Evolutionary conservation across 1,284 basidiomycete genomes (phyloP).

Genomic region (Ceratobasidium theobromae): DNA sequence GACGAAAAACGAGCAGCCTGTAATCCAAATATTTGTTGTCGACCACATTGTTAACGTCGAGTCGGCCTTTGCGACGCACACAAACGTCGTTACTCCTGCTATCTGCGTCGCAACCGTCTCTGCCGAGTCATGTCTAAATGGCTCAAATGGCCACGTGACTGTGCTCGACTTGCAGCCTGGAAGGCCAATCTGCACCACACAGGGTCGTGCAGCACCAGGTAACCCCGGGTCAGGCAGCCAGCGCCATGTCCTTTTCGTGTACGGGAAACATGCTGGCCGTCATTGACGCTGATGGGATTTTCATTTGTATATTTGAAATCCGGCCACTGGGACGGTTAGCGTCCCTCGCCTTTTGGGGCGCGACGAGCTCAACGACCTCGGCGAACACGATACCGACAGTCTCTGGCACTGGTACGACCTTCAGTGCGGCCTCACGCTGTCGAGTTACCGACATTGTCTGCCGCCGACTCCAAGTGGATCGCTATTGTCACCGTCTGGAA

Average conservation of each 20-base stretch:
- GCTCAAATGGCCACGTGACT: conserved; percentile 46
- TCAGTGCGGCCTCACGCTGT: conserved; percentile 70
- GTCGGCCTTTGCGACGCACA: too few species aligned
- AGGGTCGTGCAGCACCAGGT: conserved; percentile 34
- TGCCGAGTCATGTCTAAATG: too few species aligned
- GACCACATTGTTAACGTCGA: too few species aligned
- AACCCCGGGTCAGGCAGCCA: conserved; percentile 20
- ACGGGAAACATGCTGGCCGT: conserved; percentile 35
- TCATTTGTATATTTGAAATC: conserved; percentile 35
- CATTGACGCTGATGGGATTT: conserved; percentile 29
- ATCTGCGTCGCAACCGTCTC: too few species aligned
- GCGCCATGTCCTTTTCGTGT: conserved; percentile 30
- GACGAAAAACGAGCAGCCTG: too few species aligned
- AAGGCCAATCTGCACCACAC: conserved; percentile 14
- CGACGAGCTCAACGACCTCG: not conserved
- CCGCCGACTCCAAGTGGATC: conserved; percentile 67
- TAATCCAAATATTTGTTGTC: too few species aligned
- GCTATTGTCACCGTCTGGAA: conserved; percentile 59
- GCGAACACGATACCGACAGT: conserved; percentile 40
- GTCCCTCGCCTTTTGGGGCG: not conserved
- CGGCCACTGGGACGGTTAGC: conserved; percentile 21
- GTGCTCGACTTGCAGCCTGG: conserved; percentile 56
- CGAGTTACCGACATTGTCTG: conserved; percentile 60
- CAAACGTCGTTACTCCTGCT: too few species aligned
- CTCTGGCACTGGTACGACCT: conserved; percentile 68